Conservation (phyloP, 2,329 filamentous ascomycete genomes). For the Myotisia sp. region DNA sequence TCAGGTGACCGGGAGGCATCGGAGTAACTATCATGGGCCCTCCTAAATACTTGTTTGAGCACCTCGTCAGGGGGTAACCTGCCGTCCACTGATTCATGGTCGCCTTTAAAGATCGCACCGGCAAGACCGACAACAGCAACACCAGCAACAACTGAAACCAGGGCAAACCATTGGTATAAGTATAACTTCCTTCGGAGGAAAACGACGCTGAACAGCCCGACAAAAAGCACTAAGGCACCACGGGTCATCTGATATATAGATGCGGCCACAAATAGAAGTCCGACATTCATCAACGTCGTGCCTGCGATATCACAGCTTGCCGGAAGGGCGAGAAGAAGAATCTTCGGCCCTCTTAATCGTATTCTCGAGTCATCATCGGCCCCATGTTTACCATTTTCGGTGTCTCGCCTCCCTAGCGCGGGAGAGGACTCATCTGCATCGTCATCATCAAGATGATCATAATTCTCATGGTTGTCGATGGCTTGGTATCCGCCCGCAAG, state of each 20-base stretch:
- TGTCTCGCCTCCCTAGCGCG: constrained; percentile 31
- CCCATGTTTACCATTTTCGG: constrained; percentile 33
- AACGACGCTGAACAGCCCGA: constrained; percentile 84
- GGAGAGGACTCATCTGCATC: constrained; percentile 32
- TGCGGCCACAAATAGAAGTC: constrained; percentile 80
- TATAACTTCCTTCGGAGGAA: constrained; percentile 70
- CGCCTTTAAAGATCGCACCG: constrained; percentile 63
- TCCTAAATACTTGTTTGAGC: constrained; percentile 19
- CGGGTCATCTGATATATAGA: constrained; percentile 99
- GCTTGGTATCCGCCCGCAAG: constrained; percentile 50
- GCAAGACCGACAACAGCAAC: constrained; percentile 83
- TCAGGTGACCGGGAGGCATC: constrained; percentile 36
- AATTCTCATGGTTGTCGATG: constrained; percentile 39
- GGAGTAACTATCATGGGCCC: constrained; percentile 30
- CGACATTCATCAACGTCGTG: constrained; percentile 94
- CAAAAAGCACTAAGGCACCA: constrained; percentile 86
- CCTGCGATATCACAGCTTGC: constrained; percentile 88
- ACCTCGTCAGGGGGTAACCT: constrained; percentile 15
- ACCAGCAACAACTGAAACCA: constrained; percentile 73
- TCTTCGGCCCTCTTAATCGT: constrained; percentile 53
- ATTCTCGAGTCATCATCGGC: constrained; percentile 43
- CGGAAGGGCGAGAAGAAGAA: constrained; percentile 66
- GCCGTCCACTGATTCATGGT: constrained; percentile 26
- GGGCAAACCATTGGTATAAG: constrained; percentile 82
- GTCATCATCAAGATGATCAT: constrained; percentile 29